Base-by-base conservation (phyloP, 148 eudicot species). In the Silene latifolia region DNA sequence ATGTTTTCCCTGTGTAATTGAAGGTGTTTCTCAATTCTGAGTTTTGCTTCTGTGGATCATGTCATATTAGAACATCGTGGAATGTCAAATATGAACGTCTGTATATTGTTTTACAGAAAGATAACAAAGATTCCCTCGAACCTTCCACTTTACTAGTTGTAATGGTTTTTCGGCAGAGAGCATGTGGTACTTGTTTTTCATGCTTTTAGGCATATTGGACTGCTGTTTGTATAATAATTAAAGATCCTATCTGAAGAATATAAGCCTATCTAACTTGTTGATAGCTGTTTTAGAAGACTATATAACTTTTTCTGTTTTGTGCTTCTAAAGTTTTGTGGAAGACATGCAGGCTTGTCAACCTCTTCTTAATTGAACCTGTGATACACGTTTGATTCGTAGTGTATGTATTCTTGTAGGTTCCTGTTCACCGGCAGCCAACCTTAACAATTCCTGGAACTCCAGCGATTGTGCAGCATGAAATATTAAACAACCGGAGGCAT, bases 401-500 rank as follows among this genome's bases (percentile, higher is more conserved):
- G 42, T 32, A 32, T 76, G 8, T 32, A 77, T 68, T 8, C 8
- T 73, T 71, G 44, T 78, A 95, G 99, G 92, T 88, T 81, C 96
- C 99, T 78, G 93, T 90, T 60, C 88, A 86, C 77, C 83, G 75
- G 83, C 89, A 88, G 76, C 92, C 99, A 66, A 82, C 85, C 25
- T 75, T 81, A 32, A 84, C 88, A 66, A 87, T 95, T 72, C 81
- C 83, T 78, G 99, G 99, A 69, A 83, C 84, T 78, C 91, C 96
- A 69, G 97, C 89, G 29, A 85, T 95, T 60, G 99, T 90, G 80
- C 88, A 95, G 78, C 92, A 95, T 86, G 99, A 92, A 83, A 90
- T 90, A 79, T 76, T 95, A 46, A 95, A 95, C 78, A 92, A 95
- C 72, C 84, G 92, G 77, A 90, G 97, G 83, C 96, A 92, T 87